Evolutionary conservation across 805 yeast species (phyloP), one percentile per base, ranked within the genome.

Genomic region (Zygosaccharomyces bisporus): DNA sequence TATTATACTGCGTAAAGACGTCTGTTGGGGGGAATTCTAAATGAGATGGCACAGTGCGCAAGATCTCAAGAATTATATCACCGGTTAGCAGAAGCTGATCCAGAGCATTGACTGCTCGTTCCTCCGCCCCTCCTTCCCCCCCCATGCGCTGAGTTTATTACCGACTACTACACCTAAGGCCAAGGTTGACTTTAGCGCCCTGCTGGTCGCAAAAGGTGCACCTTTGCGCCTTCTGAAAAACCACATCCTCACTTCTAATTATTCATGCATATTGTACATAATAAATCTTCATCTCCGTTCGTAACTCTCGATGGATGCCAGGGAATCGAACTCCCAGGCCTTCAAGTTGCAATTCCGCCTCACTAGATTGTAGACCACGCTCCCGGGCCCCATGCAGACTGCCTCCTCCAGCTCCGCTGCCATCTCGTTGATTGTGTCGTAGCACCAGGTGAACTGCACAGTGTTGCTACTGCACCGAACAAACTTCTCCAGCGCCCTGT

Each of bases 401-500:
- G 63, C 58, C 23, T 49, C 45, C n/a, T 46, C 39, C 3, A 52
- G 17, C 3, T 50, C 41, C 4, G 42, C 50, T 4, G 38, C 40
- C 19, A 51, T 44, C 19, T 52, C 51, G 6, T 44, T 58, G 6
- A 64, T 51, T 8, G 64, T 62, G 29, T 58, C 58, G 44, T 60
- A 63, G 46, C 66, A 63, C 36, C 50, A 51, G 9, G 63, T 58
- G 43, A 65, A 64, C 13, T 64, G 61, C 6, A 65, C 67, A 0
- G 67, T 60, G 39, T 53, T 62, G 21, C 60, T 53, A 41, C 64
- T 58, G 45, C 67, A 55, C 37, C 47, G 51, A 3, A 64, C 67
- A 36, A 65, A 65, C 38, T 56, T 58, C 42, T 62, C 67, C 35
- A 65, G 44, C 2, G 67, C 68, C 37, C 55, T 55, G 39, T 58